These are phyloP conservation scores for Suhomyces xylopsoci DNA, from an alignment of 805 yeast genomes.

Conservation along the genomic window DNA sequence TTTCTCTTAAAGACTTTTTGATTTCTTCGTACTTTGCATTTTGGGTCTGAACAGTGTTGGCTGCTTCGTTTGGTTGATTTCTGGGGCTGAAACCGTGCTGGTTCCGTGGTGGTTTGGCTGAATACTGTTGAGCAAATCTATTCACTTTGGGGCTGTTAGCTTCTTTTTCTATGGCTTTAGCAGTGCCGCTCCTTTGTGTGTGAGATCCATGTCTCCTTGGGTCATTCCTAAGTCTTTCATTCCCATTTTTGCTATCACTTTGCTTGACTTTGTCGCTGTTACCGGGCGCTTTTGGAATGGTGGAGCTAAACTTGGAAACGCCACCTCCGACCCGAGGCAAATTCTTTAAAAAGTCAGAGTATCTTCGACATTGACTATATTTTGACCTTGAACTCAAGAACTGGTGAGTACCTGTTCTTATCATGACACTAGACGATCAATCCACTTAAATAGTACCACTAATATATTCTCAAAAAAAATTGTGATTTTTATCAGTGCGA, in stretches of 20 bases:
- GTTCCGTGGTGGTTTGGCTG: background rate
- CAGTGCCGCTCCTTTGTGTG: background rate
- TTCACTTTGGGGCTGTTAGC: conserved; percentile 19
- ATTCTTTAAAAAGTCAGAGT: conserved; percentile 20
- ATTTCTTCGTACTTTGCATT: conserved; percentile 14
- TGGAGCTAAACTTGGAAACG: conserved; percentile 14
- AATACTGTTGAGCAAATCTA: conserved; percentile 32
- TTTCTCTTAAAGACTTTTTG: conserved; percentile 16
- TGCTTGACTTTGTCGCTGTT: background rate
- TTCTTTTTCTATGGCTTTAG: background rate
- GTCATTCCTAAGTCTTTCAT: background rate
- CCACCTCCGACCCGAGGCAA: conserved; percentile 27
- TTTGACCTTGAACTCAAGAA: background rate
- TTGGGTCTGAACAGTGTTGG: background rate
- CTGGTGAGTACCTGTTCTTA: background rate
- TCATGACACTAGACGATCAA: background rate
- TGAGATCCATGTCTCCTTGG: background rate
- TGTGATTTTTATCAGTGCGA: background rate
- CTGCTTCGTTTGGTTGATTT: background rate
- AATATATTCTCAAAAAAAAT: background rate
- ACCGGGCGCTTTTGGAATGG: background rate
- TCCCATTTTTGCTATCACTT: background rate
- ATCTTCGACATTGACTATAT: conserved; percentile 5
- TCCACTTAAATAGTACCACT: background rate
- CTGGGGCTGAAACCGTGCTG: background rate